Evolutionary conservation across 2,329 filamentous ascomycete genomes (phyloP).

Genomic region (Tolypocladium guangdongense): DNA sequence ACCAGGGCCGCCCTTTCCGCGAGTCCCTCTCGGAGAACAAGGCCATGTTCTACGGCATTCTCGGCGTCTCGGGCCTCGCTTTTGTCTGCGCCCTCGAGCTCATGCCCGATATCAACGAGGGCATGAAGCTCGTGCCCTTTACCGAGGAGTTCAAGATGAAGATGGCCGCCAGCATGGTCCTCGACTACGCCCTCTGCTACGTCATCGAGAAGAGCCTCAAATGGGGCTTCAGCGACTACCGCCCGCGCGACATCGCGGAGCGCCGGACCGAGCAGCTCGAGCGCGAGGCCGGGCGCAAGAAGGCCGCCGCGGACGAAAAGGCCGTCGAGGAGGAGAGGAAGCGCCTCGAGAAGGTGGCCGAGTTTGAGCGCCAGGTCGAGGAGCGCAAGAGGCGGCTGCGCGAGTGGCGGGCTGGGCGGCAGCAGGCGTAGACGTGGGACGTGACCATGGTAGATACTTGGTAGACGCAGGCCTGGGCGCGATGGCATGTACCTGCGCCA

Average conservation of each 20-base stretch:
- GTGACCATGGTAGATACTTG: neutral
- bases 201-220: constrained; percentile 82
- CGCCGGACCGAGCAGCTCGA: constrained; percentile 78
- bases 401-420: constrained; percentile 31
- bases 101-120: constrained; percentile 86
- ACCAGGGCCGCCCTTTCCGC: constrained; percentile 95
- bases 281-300: constrained; percentile 60
- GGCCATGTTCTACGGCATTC: constrained; percentile 95
- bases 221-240: constrained; percentile 76
- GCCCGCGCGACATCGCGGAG: constrained; percentile 84
- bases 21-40: constrained; percentile 92
- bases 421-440: constrained; percentile 4
- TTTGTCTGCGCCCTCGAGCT: constrained; percentile 95
- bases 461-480: neutral
- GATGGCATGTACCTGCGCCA: neutral
- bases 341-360: constrained; percentile 42
- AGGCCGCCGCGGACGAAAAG: constrained; percentile 39
- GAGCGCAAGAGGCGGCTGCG: constrained; percentile 37
- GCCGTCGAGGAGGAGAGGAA: constrained; percentile 40
- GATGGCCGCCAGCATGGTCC: constrained; percentile 72
- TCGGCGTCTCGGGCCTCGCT: constrained; percentile 80
- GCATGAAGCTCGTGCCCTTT: constrained; percentile 88
- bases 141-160: constrained; percentile 77
- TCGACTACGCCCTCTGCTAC: constrained; percentile 83
- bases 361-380: constrained; percentile 47